Percentiles rank a stretch among this genome's conserved stretches.
These are phyloP conservation scores for Royoungia palumana DNA, from an alignment of 768 basidiomycete species.

Conservation along the genomic window DNA sequence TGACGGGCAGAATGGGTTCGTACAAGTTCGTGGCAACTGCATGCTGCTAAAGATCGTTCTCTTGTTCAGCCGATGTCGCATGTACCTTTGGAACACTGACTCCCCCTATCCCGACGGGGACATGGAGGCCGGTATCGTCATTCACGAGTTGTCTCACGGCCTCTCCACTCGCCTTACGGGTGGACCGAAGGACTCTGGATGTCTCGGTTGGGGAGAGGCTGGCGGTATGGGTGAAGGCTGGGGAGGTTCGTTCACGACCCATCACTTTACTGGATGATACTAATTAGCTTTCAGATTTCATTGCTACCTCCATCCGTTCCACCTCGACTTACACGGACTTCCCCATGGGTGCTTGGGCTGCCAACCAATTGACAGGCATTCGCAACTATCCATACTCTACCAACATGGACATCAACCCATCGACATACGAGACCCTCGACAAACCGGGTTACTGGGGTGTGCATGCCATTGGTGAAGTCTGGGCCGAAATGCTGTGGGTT, in stretches of 20 bases:
- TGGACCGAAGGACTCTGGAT: slow-evolving; percentile 88
- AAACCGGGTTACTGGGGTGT: slow-evolving; percentile 94
- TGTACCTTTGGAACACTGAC: slow-evolving; percentile 95
- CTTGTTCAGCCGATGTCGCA: slow-evolving; percentile 64
- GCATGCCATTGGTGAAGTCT: slow-evolving; percentile 90
- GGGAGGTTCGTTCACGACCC: slow-evolving; percentile 53
- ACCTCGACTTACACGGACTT: slow-evolving; percentile 70
- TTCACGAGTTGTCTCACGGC: slow-evolving; percentile 87
- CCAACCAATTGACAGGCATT: slow-evolving; percentile 73
- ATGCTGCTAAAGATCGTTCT: neutral
- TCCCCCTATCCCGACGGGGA: slow-evolving; percentile 92
- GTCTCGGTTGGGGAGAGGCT: slow-evolving; percentile 92
- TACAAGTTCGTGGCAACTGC: neutral
- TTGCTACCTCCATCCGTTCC: slow-evolving; percentile 86
- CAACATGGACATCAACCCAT: slow-evolving; percentile 76
- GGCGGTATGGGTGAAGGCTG: slow-evolving; percentile 99
- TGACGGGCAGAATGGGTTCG: slow-evolving; percentile 73
- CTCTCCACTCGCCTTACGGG: slow-evolving; percentile 93
- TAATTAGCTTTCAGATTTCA: slow-evolving; percentile 51
- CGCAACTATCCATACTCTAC: slow-evolving; percentile 87
- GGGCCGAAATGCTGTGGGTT: slow-evolving; percentile 90
- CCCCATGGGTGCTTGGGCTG: slow-evolving; percentile 95
- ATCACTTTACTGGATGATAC: neutral
- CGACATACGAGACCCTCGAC: slow-evolving; percentile 92
- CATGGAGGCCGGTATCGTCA: slow-evolving; percentile 94